Evolutionary conservation across 2,329 filamentous ascomycete genomes (phyloP), one percentile per base, ranked within the genome.

Genomic region (Phoma sp.): DNA sequence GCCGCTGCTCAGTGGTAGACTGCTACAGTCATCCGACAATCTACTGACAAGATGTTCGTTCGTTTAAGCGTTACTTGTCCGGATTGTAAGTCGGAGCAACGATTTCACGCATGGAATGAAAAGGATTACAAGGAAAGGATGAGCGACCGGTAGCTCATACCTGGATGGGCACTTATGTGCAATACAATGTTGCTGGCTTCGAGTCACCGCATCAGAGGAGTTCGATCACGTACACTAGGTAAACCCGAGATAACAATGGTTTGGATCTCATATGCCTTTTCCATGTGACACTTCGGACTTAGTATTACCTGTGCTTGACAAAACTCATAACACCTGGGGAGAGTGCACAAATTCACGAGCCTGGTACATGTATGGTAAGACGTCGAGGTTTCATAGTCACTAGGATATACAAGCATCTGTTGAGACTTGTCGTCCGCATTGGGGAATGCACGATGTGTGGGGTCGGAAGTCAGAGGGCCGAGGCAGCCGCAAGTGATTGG

Each of bases 1-100:
- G 38, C 47, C 37, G 20, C 36, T 40, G 36, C 29, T 20, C 60
- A 60, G 57, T 65, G 59, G 56, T 48, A 39, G 10, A 14, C 26
- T 10, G 3, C 5, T 6, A 14, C 23, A 7, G 10, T 18, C 17
- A 25, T 25, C 17, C 20, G 18, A 20, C 9, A 23, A 12, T 39
- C 26, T 5, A n/a, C 30, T 26, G 9, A 20, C 20, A 42, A 20
- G 9, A 14, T 47, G 18, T 21, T 15, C 15, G 6, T 37, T 4
- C 6, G 6, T 7, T n/a, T 26, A 6, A 21, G 25, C 12, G 7
- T 34, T 34, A 34, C 34, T 25, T 28, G 12, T 14, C 5, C n/a
- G 10, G 33, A 42, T 12, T 34, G 17, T 10, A 25, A n/a, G n/a
- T 9, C 29, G 10, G 26, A 23, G 18, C 26, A 47, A 5, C 17